phyloP scores from a whole-genome alignment of 108 stramenopile species.

The Nannochloropsis granulata region DNA sequence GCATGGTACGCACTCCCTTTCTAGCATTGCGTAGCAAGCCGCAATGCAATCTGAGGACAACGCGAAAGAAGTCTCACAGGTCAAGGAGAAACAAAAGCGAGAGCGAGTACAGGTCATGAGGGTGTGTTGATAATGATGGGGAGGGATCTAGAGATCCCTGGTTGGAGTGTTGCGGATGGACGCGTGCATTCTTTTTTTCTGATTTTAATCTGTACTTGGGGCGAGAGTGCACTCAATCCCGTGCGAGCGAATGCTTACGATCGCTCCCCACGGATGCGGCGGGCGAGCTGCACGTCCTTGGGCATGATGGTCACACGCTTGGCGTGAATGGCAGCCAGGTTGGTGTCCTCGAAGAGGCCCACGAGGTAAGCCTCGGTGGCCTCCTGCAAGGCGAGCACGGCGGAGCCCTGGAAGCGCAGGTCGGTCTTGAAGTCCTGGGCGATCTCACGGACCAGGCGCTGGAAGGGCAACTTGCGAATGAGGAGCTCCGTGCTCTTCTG shows the following conservation, averaged over 20 bases:
- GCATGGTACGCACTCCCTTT: too few species aligned
- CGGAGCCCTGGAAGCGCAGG: conserved; percentile 89
- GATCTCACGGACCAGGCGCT: conserved; percentile 83
- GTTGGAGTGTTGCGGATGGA: not conserved
- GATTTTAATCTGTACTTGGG: not conserved
- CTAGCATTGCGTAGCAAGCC: too few species aligned
- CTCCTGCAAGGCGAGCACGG: conserved; percentile 60
- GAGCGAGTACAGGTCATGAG: too few species aligned
- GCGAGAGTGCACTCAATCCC: not conserved
- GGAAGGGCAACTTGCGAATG: conserved; percentile 53
- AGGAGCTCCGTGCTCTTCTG: conserved; percentile 52
- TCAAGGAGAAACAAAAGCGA: too few species aligned
- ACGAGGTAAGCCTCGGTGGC: conserved; percentile 51
- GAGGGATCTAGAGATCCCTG: not conserved
- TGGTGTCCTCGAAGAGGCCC: conserved; percentile 33
- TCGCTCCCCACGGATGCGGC: conserved; percentile 23
- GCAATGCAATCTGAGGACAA: too few species aligned
- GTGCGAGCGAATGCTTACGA: conserved; percentile 15
- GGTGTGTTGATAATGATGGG: too few species aligned
- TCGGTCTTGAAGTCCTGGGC: conserved; percentile 93
- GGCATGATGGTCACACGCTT: conserved; percentile 62
- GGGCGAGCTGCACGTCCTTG: conserved; percentile 74
- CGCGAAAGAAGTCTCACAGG: too few species aligned
- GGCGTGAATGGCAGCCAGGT: conserved; percentile 39
- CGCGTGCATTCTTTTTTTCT: not conserved